Evolutionary conservation across 306 rosid species (phyloP), one percentile per base, ranked within the genome.

Genomic region (Dalbergia oliveri): DNA sequence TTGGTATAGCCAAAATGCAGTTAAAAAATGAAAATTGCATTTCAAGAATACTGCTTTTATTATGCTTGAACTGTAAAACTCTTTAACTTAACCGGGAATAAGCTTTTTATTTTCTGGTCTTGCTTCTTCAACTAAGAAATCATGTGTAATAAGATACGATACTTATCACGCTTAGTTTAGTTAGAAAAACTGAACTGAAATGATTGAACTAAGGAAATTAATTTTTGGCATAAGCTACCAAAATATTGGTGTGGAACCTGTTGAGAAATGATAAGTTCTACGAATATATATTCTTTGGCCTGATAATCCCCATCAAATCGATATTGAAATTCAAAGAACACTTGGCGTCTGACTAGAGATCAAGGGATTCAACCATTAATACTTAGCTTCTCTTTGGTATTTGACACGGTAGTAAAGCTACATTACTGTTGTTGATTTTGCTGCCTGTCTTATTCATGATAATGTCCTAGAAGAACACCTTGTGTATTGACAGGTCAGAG

Each of bases 151-250:
- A 5, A 4, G 41, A 37, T 37, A 6, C 41, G 5, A 49, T 10
- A 49, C 16, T 37, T 13, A 8, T 14, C 4, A 50, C 6, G 43
- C 31, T 7, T 56, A 56, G 12, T 56, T 56, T 56, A 56, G 9
- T 16, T n/a, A 56, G 61, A 72, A 54, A 1, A 56, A 72, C 13
- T 54, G 33, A 35, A 72, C 13, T 45, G 41, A 41, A 41, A 73
- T 58, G 56, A 21, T 26, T 57, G 67, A 73, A 7, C 21, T 16
- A 19, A 19, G 23, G 33, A 14, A 73, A 41, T 45, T 19, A 11
- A 19, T 73, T 39, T 18, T 73, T 15, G 56, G 41, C 19, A 13
- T 23, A 60, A 74, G 49, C 58, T 43, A n/a, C 49, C 8, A n/a
- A 60, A 75, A 13, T 43, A 44, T 19, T 10, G 43, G 45, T 9